Evolutionary conservation across 148 eudicot species (phyloP), one percentile per base, ranked within the genome.

Genomic region (Arctostaphylos glauca): DNA sequence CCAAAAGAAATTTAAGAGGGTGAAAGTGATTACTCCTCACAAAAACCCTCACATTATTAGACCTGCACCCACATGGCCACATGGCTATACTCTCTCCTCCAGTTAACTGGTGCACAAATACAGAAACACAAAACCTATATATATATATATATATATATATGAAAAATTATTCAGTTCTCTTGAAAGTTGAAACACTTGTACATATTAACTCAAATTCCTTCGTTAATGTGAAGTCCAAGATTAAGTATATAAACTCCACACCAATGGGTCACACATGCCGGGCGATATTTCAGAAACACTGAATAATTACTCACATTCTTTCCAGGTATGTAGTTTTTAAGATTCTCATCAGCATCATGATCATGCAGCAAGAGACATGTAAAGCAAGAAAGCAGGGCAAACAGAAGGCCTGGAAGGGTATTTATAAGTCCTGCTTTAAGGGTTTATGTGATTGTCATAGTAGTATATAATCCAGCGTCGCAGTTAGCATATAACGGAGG

Each of bases 401-500:
- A 68, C 31, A n/a, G 25, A 62, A 66, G 9, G 8, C 78, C 7
- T 23, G n/a, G 5, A 23, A 43, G 14, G 14, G 18, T 8, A 16
- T 16, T 4, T 21, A 10, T 64, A 23, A 23, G 31, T 49, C 46
- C 81, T 75, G 54, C 81, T 83, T 76, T 9, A 23, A 77, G 54
- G 84, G 81, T 83, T 66, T 60, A 80, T 71, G 66, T 16, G 38
- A 9, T 64, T 23, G 14, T 64, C 31, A 64, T 14, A 5, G 23
- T 64, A 6, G 9, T 59, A 31, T 6, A 59, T 18, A 19, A 31
- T 31, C 19, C 64, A 5, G 23, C 3, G 25, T 23, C 9, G 12
- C 43, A 8, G 9, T 49, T 47, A 83, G 88, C 97, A 93, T 58
- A 49, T 79, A 84, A 94, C 81, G 46, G 90, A 68, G 75, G 93